phyloP scores from a whole-genome alignment of 768 basidiomycete genomes.

The Boletus subparvulus region DNA sequence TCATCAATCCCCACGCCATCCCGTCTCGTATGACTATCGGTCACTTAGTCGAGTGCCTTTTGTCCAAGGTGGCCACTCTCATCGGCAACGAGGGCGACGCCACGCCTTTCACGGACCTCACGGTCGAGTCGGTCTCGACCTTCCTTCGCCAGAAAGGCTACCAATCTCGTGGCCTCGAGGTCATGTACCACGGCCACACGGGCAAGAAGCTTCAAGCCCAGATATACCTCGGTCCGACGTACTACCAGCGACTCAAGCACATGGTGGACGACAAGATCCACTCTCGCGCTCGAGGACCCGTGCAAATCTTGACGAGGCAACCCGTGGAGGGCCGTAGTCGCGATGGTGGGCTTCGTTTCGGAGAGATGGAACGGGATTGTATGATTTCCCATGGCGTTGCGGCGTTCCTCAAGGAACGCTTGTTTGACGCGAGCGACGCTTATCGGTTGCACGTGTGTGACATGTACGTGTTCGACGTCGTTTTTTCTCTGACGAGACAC shows the following conservation, averaged over 20 bases:
- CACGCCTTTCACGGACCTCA: conserved; percentile 97
- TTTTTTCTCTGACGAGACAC: not conserved
- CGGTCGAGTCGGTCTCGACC: conserved; percentile 96
- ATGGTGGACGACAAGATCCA: conserved; percentile 99
- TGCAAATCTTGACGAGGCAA: conserved; percentile 96
- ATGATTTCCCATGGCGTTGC: conserved; percentile 99
- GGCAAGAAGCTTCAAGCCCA: conserved; percentile 98
- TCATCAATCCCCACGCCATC: conserved; percentile 99
- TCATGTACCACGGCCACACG: conserved; percentile 99
- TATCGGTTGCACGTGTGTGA: conserved; percentile 96
- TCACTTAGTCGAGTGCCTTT: conserved; percentile 96
- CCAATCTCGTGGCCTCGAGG: conserved; percentile 94
- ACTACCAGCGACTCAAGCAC: conserved; percentile 98
- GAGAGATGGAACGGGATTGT: conserved; percentile 99
- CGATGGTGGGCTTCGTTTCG: conserved; percentile 98
- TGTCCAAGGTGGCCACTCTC: conserved; percentile 94
- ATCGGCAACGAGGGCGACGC: conserved; percentile 98
- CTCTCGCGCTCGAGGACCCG: conserved; percentile 93
- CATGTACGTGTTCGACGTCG: conserved; percentile 61
- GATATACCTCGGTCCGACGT: conserved; percentile 97
- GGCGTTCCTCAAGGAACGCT: conserved; percentile 94
- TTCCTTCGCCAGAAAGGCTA: conserved; percentile 88
- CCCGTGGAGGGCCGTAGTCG: conserved; percentile 98
- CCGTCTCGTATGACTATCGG: conserved; percentile 99
- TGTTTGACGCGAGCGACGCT: conserved; percentile 91